Evolutionary conservation across 305 asterid species (phyloP).

Genomic region (Lippia alba): DNA sequence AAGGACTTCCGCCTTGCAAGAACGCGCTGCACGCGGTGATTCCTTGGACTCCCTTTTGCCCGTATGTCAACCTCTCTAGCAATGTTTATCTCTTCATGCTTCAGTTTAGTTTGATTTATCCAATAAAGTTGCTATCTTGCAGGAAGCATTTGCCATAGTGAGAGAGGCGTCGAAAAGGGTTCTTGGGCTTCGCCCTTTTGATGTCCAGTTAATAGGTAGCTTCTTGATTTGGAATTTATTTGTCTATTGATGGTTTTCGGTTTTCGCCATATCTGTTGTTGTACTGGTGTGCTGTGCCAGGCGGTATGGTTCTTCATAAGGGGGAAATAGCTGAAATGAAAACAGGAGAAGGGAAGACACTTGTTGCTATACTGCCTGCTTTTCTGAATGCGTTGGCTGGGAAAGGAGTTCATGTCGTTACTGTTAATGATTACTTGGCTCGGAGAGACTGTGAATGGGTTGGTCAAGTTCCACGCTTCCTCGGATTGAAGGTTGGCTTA

Average conservation of each 20-base stretch:
- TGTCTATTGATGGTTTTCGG: slow-evolving; percentile 7
- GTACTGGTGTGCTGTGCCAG: slow-evolving; percentile 42
- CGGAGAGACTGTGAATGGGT: slow-evolving; percentile 99
- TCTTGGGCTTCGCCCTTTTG: slow-evolving; percentile 97
- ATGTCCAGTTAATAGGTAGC: slow-evolving; percentile 89
- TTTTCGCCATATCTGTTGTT: neutral
- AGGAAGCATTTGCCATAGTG: slow-evolving; percentile 95
- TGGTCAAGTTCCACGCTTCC: slow-evolving; percentile 98
- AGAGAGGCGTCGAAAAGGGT: slow-evolving; percentile 97
- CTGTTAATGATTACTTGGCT: slow-evolving; percentile 96
- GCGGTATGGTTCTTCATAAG: slow-evolving; percentile 97
- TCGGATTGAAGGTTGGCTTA: slow-evolving; percentile 96
- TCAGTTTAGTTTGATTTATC: slow-evolving; percentile 13
- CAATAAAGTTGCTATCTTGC: slow-evolving; percentile 37
- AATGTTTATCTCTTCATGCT: neutral
- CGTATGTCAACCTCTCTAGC: slow-evolving; percentile 47
- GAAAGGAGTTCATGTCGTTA: slow-evolving; percentile 92
- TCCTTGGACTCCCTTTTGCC: slow-evolving; percentile 87
- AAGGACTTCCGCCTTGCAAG: slow-evolving; percentile 68
- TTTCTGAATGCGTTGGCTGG: slow-evolving; percentile 90
- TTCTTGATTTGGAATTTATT: neutral
- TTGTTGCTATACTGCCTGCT: slow-evolving; percentile 95
- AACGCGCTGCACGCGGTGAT: slow-evolving; percentile 65
- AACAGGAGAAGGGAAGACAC: slow-evolving; percentile 99
- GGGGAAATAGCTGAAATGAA: slow-evolving; percentile 99